Percentiles rank a stretch among this genome's conserved stretches.
Evolutionary conservation across 2,329 filamentous ascomycete genomes (phyloP).

Genomic region (Chrysoporthe puriensis): DNA sequence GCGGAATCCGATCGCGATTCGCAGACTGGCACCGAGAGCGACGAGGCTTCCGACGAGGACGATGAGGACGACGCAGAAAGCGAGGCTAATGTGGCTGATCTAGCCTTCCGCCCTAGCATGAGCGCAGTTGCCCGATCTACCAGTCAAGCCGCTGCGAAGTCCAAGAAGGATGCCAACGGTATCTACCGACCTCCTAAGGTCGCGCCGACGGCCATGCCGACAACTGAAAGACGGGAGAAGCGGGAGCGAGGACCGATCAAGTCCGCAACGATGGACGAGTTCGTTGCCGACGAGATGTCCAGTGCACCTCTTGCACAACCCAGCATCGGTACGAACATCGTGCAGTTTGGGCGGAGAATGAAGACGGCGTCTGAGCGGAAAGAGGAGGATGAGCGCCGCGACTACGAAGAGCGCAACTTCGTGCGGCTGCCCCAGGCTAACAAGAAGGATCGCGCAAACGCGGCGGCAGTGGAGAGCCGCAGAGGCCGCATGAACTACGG

Average conservation of each 20-base stretch:
- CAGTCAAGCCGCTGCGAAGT: constrained; percentile 35
- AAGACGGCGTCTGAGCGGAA: constrained; percentile 78
- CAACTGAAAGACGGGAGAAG: constrained; percentile 65
- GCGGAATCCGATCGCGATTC: constrained; percentile 40
- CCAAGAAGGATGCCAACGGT: constrained; percentile 58
- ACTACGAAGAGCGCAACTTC: constrained; percentile 94
- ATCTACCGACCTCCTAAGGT: constrained; percentile 90
- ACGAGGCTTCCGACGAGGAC: constrained; percentile 39
- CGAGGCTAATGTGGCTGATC: constrained; percentile 34
- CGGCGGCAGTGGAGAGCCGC: constrained; percentile 54
- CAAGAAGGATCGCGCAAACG: constrained; percentile 82
- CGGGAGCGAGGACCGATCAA: constrained; percentile 66
- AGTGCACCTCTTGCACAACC: constrained; percentile 80
- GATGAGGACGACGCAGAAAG: constrained; percentile 41
- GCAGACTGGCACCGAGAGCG: constrained; percentile 42
- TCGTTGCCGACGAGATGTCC: constrained; percentile 83
- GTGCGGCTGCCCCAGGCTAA: constrained; percentile 81
- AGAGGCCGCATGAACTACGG: constrained; percentile 70
- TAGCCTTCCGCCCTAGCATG: constrained; percentile 43
- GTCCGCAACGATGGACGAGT: constrained; percentile 89
- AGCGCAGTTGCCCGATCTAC: constrained; percentile 42
- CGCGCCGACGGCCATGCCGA: constrained; percentile 82
- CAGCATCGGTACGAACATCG: constrained; percentile 89
- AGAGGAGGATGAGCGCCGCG: constrained; percentile 75
- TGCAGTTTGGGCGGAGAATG: constrained; percentile 74